Evolutionary conservation across 805 yeast genomes (phyloP).

Genomic region (Yarrowia deformans): DNA sequence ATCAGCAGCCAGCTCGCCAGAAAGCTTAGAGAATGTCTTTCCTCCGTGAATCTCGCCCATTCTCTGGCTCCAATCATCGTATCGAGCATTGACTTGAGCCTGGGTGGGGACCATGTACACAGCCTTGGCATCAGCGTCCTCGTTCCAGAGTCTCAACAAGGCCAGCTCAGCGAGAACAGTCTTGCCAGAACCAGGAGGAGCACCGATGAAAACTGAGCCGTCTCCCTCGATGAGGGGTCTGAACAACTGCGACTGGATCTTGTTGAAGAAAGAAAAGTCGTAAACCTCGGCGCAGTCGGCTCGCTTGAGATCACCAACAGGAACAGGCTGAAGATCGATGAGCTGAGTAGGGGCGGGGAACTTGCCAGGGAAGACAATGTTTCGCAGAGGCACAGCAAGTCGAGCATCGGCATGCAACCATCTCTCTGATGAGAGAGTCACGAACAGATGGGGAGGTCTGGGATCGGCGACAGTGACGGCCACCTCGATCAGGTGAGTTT

Average conservation of each 20-base stretch:
- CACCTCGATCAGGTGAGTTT: conserved; percentile 67
- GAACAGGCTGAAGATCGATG: conserved; percentile 59
- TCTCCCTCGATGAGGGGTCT: conserved; percentile 63
- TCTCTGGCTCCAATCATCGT: conserved; percentile 61
- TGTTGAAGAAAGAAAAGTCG: conserved; percentile 65
- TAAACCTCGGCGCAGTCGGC: conserved; percentile 59
- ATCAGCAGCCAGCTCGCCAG: conserved; percentile 65
- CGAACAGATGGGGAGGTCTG: conserved; percentile 76
- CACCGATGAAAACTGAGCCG: conserved; percentile 70
- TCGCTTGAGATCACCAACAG: conserved; percentile 58
- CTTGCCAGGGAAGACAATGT: conserved; percentile 64
- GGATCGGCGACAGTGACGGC: conserved; percentile 63
- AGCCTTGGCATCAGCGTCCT: conserved; percentile 66
- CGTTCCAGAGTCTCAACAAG: conserved; percentile 73
- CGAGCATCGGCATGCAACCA: conserved; percentile 85
- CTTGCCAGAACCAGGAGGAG: conserved; percentile 80
- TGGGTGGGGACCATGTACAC: conserved; percentile 74
- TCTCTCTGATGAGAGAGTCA: conserved; percentile 74
- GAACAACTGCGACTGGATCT: conserved; percentile 75
- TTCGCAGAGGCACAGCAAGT: conserved; percentile 63
- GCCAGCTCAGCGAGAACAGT: conserved; percentile 76
- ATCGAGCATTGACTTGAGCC: conserved; percentile 58
- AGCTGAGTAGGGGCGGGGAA: conserved; percentile 69
- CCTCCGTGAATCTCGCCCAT: conserved; percentile 60
- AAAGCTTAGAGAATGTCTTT: conserved; percentile 62